Evolutionary conservation across 1,139 yeast genomes (phyloP).

Genomic region (Petasospora rhodanensis): DNA sequence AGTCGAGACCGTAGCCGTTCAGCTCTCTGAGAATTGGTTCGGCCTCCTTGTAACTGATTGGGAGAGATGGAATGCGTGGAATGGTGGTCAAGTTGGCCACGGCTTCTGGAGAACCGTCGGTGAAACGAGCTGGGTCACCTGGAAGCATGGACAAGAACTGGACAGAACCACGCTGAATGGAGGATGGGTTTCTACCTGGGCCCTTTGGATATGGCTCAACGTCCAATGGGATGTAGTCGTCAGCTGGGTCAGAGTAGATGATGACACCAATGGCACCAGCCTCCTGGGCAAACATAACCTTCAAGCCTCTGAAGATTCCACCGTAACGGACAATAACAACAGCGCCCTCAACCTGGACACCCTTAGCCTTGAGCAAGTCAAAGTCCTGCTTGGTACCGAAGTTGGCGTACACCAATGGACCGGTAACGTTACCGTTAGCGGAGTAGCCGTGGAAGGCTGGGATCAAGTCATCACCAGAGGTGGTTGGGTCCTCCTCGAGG

Average conservation of each 20-base stretch:
- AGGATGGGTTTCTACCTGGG: slow-evolving; percentile 62
- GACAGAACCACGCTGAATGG: slow-evolving; percentile 81
- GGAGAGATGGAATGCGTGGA: slow-evolving; percentile 60
- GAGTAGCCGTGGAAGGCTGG: slow-evolving; percentile 70
- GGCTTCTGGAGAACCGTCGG: slow-evolving; percentile 77
- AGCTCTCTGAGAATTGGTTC: slow-evolving; percentile 48
- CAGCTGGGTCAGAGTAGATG: slow-evolving; percentile 63
- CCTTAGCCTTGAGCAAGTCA: slow-evolving; percentile 37
- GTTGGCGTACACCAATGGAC: slow-evolving; percentile 53
- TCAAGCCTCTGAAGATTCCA: slow-evolving; percentile 56
- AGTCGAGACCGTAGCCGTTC: slow-evolving; percentile 49
- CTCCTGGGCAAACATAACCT: slow-evolving; percentile 65
- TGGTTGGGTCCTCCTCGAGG: slow-evolving; percentile 64
- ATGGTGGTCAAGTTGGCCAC: slow-evolving; percentile 46
- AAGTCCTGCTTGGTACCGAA: slow-evolving; percentile 58
- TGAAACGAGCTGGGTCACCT: slow-evolving; percentile 73
- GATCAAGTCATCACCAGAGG: slow-evolving; percentile 44
- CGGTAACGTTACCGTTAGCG: slow-evolving; percentile 64
- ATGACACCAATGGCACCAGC: slow-evolving; percentile 57
- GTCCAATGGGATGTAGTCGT: slow-evolving; percentile 53
- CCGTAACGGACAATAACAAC: slow-evolving; percentile 62
- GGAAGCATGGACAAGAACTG: slow-evolving; percentile 73
- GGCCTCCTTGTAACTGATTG: slow-evolving; percentile 55
- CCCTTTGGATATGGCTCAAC: slow-evolving; percentile 56
- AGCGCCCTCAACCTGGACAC: slow-evolving; percentile 46